Base-by-base conservation (phyloP, 768 basidiomycete genomes). In the Amyloporia xantha region DNA sequence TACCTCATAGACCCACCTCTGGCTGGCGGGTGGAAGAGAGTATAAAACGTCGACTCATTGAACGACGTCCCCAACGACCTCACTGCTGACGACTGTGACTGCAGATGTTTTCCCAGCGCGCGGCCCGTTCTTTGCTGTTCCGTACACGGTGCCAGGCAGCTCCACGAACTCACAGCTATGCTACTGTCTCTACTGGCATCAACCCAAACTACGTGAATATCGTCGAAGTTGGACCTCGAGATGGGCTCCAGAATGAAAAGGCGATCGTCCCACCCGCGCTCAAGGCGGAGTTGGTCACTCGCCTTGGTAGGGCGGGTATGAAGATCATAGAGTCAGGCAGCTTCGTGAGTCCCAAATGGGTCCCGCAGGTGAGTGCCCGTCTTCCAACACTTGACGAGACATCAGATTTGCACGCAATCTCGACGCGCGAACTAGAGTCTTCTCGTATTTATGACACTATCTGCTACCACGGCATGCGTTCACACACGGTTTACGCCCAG, bases 301-400 rank as follows among this genome's bases (percentile, higher is more conserved):
- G 83, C 12, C 78, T 97, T 10, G 78, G 76, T 2, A 63, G 62
- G 15, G 83, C 89, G 9, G 92, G 91, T 0, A 61, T 81, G 56
- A 69, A 71, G 52, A 78, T 71, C 48, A 84, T 94, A 55, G 91
- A 94, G 66, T 79, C 81, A 1, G 92, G 92, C 5, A 91, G 89
- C 62, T 92, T 95, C 61, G 92, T 94, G 50, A 89, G 89, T 64
- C 87, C 88, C 0, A 92, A 91, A 66, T 91, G 91, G 86, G 86
- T 94, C 21, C 92, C 91, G 0, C 92, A 94, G 78, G 92, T 82
- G 53, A 50, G 65, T 59, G n/a, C 11, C 6, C 17, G 21, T 41
- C 2, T 3, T 25, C 26, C n/a, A n/a, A n/a, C n/a, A n/a, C n/a
- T n/a, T n/a, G 10, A 11, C 20, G 39, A 7, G 19, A 10, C 9